Evolutionary conservation across 2,329 filamentous ascomycete genomes (phyloP).

Genomic region (Verticillium albo-atrum): DNA sequence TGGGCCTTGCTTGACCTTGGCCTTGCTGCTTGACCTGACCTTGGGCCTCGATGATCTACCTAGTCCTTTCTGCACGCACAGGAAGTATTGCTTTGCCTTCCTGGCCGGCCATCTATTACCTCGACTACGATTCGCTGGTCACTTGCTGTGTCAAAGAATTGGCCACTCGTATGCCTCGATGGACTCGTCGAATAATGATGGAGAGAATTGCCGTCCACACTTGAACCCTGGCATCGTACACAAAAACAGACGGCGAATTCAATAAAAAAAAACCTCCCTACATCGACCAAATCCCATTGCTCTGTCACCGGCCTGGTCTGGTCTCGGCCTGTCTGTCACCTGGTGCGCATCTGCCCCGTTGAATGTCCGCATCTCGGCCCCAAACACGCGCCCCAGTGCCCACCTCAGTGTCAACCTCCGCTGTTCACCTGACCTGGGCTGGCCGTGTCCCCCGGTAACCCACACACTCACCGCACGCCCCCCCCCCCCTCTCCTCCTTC

Average conservation of each 20-base stretch:
- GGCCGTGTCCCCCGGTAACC: conserved; percentile 2
- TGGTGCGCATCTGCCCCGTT: not conserved
- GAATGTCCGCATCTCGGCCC: not conserved
- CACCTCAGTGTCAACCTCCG: not conserved
- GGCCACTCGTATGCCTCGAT: no score
- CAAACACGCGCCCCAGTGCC: not conserved
- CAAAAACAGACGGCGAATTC: not conserved
- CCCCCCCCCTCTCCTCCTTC: not conserved
- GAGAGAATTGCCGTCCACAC: no score
- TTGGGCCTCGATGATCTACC: not conserved
- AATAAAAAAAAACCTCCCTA: not conserved
- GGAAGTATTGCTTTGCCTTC: not conserved
- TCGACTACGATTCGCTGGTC: not conserved
- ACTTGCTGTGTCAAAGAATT: not conserved
- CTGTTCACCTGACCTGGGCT: conserved; percentile 2
- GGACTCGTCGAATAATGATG: not conserved
- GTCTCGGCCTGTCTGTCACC: not conserved
- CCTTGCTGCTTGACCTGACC: not conserved
- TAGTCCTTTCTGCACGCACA: not conserved
- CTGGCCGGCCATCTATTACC: not conserved
- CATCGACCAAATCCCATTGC: not conserved
- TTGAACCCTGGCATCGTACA: no score
- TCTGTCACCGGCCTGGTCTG: not conserved
- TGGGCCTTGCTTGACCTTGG: not conserved
- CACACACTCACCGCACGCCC: not conserved